phyloP scores from a whole-genome alignment of 163 green algal genomes.

The Trebouxiophyceae sp. region DNA sequence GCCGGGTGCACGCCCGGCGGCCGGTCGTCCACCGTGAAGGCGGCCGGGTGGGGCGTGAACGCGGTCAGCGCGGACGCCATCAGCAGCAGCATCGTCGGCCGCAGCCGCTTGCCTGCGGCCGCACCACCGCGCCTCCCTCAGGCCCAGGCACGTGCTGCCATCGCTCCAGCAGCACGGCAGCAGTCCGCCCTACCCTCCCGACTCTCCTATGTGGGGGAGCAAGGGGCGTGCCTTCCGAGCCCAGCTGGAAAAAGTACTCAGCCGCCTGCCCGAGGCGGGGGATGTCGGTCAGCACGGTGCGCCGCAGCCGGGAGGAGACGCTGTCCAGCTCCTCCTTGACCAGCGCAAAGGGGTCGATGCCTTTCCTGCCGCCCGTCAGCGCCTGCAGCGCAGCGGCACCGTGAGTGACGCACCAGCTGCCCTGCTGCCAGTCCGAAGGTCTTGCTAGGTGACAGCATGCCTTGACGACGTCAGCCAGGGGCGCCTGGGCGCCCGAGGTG shows the following conservation, averaged over 20 bases:
- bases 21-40: constrained; percentile 46
- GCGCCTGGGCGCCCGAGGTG: too few relatives aligned
- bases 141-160: too few relatives aligned
- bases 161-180: too few relatives aligned
- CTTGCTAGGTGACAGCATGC: too few relatives aligned
- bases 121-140: too few relatives aligned
- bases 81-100: constrained; percentile 86
- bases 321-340: constrained; percentile 66
- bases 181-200: too few relatives aligned
- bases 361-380: too few relatives aligned
- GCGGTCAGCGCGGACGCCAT: constrained; percentile 73
- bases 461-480: too few relatives aligned
- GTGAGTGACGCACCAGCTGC: background rate
- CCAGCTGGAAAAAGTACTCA: constrained; percentile 89
- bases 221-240: background rate
- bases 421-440: too few relatives aligned
- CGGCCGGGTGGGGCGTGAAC: constrained; percentile 15
- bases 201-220: background rate
- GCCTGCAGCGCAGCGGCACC: background rate
- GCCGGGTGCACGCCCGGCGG: constrained; percentile 45
- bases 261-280: constrained; percentile 72
- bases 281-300: constrained; percentile 65
- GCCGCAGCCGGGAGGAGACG: constrained; percentile 75
- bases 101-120: constrained; percentile 81
- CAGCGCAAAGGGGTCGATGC: constrained; percentile 60